Conservation (phyloP, 805 yeast genomes). For the Schwanniomyces vanrijiae region DNA sequence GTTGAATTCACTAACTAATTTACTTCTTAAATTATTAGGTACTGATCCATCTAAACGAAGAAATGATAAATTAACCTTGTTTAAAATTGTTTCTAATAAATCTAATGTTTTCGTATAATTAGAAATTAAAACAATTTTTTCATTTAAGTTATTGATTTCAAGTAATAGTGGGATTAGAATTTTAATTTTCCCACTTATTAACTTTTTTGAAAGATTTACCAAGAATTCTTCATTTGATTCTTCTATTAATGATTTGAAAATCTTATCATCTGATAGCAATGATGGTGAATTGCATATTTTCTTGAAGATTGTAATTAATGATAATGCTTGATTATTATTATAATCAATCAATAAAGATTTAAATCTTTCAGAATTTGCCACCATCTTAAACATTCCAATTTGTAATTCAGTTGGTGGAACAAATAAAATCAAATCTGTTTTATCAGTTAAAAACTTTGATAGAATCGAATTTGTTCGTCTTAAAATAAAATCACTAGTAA, state of each 20-base stretch:
- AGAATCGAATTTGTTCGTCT: conserved; percentile 68
- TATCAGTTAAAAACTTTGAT: conserved; percentile 62
- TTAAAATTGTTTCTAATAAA: conserved; percentile 59
- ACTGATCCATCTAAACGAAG: conserved; percentile 84
- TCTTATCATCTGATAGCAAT: conserved; percentile 51
- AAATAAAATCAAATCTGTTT: conserved; percentile 74
- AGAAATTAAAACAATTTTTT: conserved; percentile 83
- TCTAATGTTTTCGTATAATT: conserved; percentile 88
- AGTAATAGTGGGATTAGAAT: conserved; percentile 57
- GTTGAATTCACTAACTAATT: conserved; percentile 70
- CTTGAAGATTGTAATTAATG: conserved; percentile 70
- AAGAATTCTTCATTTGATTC: conserved; percentile 24
- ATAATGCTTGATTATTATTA: conserved; percentile 48
- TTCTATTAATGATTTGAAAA: conserved; percentile 23
- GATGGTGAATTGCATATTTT: conserved; percentile 85
- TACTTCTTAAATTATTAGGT: conserved; percentile 61
- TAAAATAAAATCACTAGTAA: conserved; percentile 67
- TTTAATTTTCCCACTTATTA: conserved; percentile 62
- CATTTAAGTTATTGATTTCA: conserved; percentile 46
- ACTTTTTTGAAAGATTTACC: conserved; percentile 8
- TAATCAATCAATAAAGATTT: conserved; percentile 26
- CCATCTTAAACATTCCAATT: conserved; percentile 49
- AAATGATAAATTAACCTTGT: conserved; percentile 48
- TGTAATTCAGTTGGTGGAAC: conserved; percentile 74
- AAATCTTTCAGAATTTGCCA: conserved; percentile 40